Conservation (phyloP, 768 basidiomycete species). For the Cystoderma amianthinum region DNA sequence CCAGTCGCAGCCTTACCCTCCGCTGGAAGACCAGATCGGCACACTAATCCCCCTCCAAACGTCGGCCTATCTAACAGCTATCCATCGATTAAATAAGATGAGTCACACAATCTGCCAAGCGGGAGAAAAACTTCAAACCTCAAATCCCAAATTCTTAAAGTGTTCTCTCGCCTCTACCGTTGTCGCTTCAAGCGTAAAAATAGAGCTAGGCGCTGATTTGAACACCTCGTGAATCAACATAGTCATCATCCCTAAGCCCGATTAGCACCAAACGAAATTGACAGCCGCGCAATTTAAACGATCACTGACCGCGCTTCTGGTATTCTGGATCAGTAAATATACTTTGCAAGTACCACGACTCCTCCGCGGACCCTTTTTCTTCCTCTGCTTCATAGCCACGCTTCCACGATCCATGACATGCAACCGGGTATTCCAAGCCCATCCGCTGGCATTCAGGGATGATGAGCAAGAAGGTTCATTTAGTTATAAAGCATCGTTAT, state of each 20-base stretch:
- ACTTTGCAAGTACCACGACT: background rate
- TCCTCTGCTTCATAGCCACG: background rate
- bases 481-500: no score
- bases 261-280: background rate
- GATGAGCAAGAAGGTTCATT: background rate
- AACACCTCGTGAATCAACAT: background rate
- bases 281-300: background rate
- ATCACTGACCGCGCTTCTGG: background rate
- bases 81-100: no score
- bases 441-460: background rate
- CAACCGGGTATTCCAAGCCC: background rate
- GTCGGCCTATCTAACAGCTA: background rate
- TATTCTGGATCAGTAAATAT: background rate
- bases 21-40: background rate
- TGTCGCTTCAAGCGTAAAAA: background rate
- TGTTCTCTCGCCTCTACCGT: background rate
- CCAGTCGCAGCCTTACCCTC: background rate
- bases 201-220: background rate
- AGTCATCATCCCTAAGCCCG: background rate
- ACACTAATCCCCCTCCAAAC: background rate
- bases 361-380: background rate
- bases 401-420: background rate
- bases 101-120: background rate
- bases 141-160: background rate
- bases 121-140: background rate